Base-by-base conservation (phyloP, 441 rosid species). In the Pelargonium australe region DNA sequence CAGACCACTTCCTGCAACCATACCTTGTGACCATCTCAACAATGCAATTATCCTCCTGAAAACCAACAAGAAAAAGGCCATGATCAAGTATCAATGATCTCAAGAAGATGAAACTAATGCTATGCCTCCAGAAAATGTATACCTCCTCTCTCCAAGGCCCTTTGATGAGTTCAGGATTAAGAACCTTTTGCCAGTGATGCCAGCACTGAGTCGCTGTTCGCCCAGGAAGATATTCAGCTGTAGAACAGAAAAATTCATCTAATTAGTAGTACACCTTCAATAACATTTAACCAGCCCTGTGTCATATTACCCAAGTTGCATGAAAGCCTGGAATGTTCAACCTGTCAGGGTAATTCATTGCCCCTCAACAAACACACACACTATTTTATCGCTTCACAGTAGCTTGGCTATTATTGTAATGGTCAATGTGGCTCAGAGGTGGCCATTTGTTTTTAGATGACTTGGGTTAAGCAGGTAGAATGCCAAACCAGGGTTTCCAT, bases 141-240 rank as follows among this genome's bases (percentile, higher is more conserved):
- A 74, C 77, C 77, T 66, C 63, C 61, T 69, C 57, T 57, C 65
- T 69, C 77, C 77, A 74, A 28, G 77, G 31, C 14, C 77, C 79
- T 72, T 79, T 79, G 19, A 64, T 63, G 31, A 79, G 67, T 47
- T 10, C 23, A 28, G 81, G 81, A 67, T 75, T 73, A 16, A 79
- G 66, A 51, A 75, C 81, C 72, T 73, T 75, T 34, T 70, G 79
- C 79, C 81, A 79, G 61, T 74, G 77, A 70, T 79, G 72, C 69
- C 73, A 64, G 69, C 81, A 79, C 72, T 75, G 79, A 14, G 40
- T 20, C 61, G 60, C 74, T 5, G 79, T 72, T 58, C 76, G 70
- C 23, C 74, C 81, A 60, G 79, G 75, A 34, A 72, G 63, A 64
- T 60, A 43, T 58, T 70, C 72, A 37, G 81, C 81, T 74, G 69